Conservation (phyloP, 805 yeast species). For the Ogataea corticis region DNA sequence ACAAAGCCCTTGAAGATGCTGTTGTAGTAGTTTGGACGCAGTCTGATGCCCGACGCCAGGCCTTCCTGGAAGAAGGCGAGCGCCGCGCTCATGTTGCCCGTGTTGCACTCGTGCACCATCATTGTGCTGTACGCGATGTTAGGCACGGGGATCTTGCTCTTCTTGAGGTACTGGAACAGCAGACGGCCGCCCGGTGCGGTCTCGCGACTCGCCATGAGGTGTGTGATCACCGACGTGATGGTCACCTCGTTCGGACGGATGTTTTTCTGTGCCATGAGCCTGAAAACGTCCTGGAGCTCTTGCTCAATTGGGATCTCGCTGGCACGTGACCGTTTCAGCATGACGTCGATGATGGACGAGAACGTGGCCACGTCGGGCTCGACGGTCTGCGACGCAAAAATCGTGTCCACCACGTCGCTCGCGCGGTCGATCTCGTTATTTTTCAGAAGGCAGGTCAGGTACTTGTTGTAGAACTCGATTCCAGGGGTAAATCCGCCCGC, state of each 20-base stretch:
- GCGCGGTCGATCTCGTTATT: conserved; percentile 45
- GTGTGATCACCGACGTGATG: conserved; percentile 52
- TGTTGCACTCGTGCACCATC: conserved; percentile 46
- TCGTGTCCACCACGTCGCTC: conserved; percentile 50
- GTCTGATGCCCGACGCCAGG: conserved; percentile 34
- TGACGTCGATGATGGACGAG: conserved; percentile 56
- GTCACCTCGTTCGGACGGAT: conserved; percentile 45
- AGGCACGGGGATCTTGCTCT: conserved; percentile 33
- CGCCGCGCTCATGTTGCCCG: conserved; percentile 45
- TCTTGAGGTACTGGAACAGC: conserved; percentile 44
- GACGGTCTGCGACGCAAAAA: conserved; percentile 33
- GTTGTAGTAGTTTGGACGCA: conserved; percentile 43
- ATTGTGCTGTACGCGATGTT: conserved; percentile 45
- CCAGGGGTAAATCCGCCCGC: conserved; percentile 39
- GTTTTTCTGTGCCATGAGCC: conserved; percentile 38
- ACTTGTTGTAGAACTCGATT: conserved; percentile 51
- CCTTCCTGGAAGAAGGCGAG: conserved; percentile 40
- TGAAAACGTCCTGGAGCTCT: conserved; percentile 30
- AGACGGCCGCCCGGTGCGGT: conserved; percentile 52
- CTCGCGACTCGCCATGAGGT: conserved; percentile 48
- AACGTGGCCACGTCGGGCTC: conserved; percentile 63
- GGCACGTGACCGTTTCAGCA: conserved; percentile 49
- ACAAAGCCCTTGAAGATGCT: conserved; percentile 52
- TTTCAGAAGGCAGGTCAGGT: conserved; percentile 45
- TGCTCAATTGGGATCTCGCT: conserved; percentile 40